Percentiles rank a stretch among this genome's conserved stretches.
Conservation (phyloP, 805 yeast genomes). For the Starmerella etchellsii region DNA sequence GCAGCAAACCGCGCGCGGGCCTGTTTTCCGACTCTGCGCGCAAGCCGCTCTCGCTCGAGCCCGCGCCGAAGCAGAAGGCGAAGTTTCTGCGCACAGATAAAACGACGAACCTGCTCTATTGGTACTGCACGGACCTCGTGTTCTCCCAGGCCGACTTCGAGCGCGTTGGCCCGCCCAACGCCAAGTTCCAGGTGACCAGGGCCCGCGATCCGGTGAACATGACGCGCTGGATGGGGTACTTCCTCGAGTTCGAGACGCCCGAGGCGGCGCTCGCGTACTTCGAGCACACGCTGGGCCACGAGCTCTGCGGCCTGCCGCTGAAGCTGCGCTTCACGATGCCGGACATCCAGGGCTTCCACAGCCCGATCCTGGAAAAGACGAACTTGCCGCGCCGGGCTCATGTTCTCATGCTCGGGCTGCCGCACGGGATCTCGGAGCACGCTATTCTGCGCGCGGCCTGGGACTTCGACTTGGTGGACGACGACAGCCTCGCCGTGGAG, state of each 20-base stretch:
- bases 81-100: constrained; percentile 18
- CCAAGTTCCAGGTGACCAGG: constrained; percentile 34
- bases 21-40: constrained; percentile 1
- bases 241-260: constrained; percentile 37
- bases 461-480: constrained; percentile 27
- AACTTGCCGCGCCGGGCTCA: constrained; percentile 22
- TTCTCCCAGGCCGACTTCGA: constrained; percentile 25
- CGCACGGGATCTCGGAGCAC: constrained; percentile 18
- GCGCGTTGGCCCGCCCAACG: constrained; percentile 24
- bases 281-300: constrained; percentile 37
- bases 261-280: constrained; percentile 41
- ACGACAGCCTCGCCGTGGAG: constrained; percentile 25
- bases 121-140: constrained; percentile 26
- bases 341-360: constrained; percentile 17
- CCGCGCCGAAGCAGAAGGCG: background rate
- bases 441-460: constrained; percentile 23
- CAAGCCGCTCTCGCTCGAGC: background rate
- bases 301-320: constrained; percentile 39
- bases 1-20: too few relatives aligned
- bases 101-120: constrained; percentile 24
- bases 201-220: constrained; percentile 38
- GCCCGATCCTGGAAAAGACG: constrained; percentile 22
- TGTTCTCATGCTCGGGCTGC: constrained; percentile 26
- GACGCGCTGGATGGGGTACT: constrained; percentile 38
- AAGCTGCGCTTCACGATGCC: constrained; percentile 35